Percentiles rank a stretch among this genome's conserved stretches.
phyloP scores from a whole-genome alignment of 2,329 filamentous ascomycete genomes.

The Pseudocercospora macadamiae region DNA sequence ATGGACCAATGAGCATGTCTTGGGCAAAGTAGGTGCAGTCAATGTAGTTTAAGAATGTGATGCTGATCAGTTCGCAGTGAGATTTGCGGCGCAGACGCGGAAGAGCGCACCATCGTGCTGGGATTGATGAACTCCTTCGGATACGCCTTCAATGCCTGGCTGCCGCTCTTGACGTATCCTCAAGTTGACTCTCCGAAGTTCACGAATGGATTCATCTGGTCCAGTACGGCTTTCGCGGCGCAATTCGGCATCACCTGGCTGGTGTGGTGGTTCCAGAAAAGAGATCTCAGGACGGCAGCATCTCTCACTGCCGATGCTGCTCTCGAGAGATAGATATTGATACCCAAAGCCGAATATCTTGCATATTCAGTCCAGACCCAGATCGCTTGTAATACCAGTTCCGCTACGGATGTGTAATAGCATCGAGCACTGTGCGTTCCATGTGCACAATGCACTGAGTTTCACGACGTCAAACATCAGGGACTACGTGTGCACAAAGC shows the following conservation, averaged over 20 bases:
- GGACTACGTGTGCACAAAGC: too few species aligned
- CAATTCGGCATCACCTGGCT: slow-evolving; percentile 29
- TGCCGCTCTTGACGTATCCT: slow-evolving; percentile 54
- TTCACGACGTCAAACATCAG: too few species aligned
- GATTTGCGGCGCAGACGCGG: slow-evolving; percentile 60
- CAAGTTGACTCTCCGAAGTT: slow-evolving; percentile 27
- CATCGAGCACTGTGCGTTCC: too few species aligned
- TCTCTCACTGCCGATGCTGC: slow-evolving; percentile 11
- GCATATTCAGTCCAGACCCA: too few species aligned
- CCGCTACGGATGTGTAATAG: too few species aligned
- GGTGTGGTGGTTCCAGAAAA: slow-evolving; percentile 28
- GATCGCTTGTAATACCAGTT: too few species aligned
- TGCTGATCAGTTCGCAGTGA: slow-evolving; percentile 39
- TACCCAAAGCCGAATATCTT: neutral
- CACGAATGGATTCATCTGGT: slow-evolving; percentile 31
- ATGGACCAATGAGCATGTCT: slow-evolving; percentile 40
- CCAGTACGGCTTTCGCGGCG: slow-evolving; percentile 25
- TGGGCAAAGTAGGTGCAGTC: slow-evolving; percentile 47
- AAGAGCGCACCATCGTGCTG: slow-evolving; percentile 68
- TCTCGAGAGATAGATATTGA: neutral
- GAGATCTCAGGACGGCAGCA: slow-evolving; percentile 24
- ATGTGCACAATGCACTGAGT: too few species aligned
- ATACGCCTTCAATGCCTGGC: slow-evolving; percentile 70
- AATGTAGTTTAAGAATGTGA: neutral
- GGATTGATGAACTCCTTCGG: slow-evolving; percentile 71